Percentiles rank a stretch among this genome's conserved stretches.
phyloP scores from a whole-genome alignment of 306 rosid genomes.

The Fragaria vesca region DNA sequence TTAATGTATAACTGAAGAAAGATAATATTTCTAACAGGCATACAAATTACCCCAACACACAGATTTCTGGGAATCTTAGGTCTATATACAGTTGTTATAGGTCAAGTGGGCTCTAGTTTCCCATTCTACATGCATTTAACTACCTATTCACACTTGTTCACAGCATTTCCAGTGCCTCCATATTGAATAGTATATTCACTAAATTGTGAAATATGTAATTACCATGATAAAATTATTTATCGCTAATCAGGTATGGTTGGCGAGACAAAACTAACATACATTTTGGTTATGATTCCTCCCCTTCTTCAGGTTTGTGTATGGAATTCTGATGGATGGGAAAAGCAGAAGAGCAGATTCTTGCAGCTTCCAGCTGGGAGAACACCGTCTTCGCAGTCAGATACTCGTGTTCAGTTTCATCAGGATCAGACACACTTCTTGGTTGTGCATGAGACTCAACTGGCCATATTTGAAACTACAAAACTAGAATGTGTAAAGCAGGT shows the following conservation, averaged over 20 bases:
- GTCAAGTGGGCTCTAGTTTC: background rate
- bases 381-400: constrained; percentile 67
- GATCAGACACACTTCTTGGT: constrained; percentile 85
- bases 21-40: background rate
- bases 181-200: background rate
- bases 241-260: background rate
- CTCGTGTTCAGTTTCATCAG: constrained; percentile 93
- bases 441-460: constrained; percentile 94
- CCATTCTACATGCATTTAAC: background rate
- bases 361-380: constrained; percentile 88
- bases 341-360: constrained; percentile 76
- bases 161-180: background rate
- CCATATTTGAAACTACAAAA: constrained; percentile 81
- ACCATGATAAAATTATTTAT: background rate
- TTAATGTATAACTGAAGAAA: background rate
- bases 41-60: background rate
- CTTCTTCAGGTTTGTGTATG: constrained; percentile 69
- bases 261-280: background rate
- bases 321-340: constrained; percentile 95
- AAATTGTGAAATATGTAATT: constrained; percentile 1
- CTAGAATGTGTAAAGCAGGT: constrained; percentile 83
- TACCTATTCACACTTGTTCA: background rate
- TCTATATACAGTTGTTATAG: background rate
- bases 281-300: background rate
- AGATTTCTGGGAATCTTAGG: background rate